Base-by-base conservation (phyloP, 2,329 filamentous ascomycete species). In the Ceratocystiopsis sp. region DNA sequence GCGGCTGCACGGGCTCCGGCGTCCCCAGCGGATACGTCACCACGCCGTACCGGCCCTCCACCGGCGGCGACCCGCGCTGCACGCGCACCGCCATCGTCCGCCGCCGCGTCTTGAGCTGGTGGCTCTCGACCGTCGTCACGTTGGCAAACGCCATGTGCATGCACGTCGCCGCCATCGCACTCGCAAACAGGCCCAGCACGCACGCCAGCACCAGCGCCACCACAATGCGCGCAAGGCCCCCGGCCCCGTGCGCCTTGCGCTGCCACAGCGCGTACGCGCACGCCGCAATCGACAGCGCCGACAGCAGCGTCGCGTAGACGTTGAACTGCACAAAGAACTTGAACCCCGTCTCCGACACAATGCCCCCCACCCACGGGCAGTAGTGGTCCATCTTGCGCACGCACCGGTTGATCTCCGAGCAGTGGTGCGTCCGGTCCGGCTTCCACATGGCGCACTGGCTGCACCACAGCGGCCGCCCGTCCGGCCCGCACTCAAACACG, bases 351-450 rank as follows among this genome's bases (percentile, higher is more conserved):
- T 95, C 87, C 0, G 78, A 81, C 11, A 98, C 78, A 50, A 94
- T 83, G 18, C 89, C 91, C 4, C 89, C 89, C n/a, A 93, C 87
- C 82, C 81, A 96, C 0, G 89, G 91, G 55, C 91, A 98, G 54
- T 87, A 91, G 56, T 96, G 89, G 49, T 96, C 89, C 81, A 95
- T 91, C 54, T 91, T 91, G 36, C 72, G 65, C 18, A 93, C 81
- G 55, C 89, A 96, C 37, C 85, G 71, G 41, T 75, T 75, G 13
- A 91, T 65, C 55, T 93, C 84, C 42, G 78, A 78, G 54, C 82
- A 93, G 59, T 96, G 89, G 57, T 94, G 86, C 3, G 81, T 73
- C 4, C 89, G 73, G 54, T 95, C 89, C 0, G 82, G 78, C 59
- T 95, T 96, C 75, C 83, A 94, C 50, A 80, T 84, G 44, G 73